Conservation (phyloP, 1,284 basidiomycete genomes). For the Coniferiporia weirii region DNA sequence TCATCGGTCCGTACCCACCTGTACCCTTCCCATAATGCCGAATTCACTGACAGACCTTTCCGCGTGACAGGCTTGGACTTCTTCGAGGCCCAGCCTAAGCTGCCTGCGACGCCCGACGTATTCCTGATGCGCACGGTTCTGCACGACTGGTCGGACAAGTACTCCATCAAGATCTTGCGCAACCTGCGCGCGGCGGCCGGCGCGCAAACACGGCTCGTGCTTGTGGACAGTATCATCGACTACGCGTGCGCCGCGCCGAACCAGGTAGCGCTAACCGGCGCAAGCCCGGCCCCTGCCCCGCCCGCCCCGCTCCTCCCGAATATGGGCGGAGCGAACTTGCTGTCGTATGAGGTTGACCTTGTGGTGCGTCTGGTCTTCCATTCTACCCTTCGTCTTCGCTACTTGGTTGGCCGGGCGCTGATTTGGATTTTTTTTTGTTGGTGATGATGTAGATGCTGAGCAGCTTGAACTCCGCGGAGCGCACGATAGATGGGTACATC, state of each 20-base stretch:
- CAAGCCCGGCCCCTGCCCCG: not conserved
- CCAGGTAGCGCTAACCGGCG: not conserved
- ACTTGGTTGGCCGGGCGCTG: no score
- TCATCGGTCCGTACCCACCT: not conserved
- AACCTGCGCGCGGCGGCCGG: conserved; percentile 24
- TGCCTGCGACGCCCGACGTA: conserved; percentile 20
- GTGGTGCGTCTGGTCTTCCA: conserved; percentile 6
- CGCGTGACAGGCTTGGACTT: conserved; percentile 5
- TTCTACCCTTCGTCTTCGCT: not conserved
- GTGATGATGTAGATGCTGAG: not conserved
- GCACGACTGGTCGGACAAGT: conserved; percentile 26
- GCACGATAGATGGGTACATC: conserved; percentile 4
- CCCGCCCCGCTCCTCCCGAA: conserved; percentile 19
- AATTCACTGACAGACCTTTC: not conserved
- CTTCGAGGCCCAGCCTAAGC: conserved; percentile 16
- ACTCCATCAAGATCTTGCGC: conserved; percentile 24
- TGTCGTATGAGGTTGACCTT: conserved; percentile 18
- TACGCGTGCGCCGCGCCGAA: conserved; percentile 19
- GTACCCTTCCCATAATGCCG: not conserved
- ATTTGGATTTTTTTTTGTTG: no score
- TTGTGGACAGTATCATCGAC: conserved; percentile 25
- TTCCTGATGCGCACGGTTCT: conserved; percentile 24
- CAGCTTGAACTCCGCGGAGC: not conserved
- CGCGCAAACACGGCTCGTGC: conserved; percentile 22
- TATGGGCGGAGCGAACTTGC: conserved; percentile 16